phyloP scores from a whole-genome alignment of 345 rosid genomes.

The Raphanus sativus region DNA sequence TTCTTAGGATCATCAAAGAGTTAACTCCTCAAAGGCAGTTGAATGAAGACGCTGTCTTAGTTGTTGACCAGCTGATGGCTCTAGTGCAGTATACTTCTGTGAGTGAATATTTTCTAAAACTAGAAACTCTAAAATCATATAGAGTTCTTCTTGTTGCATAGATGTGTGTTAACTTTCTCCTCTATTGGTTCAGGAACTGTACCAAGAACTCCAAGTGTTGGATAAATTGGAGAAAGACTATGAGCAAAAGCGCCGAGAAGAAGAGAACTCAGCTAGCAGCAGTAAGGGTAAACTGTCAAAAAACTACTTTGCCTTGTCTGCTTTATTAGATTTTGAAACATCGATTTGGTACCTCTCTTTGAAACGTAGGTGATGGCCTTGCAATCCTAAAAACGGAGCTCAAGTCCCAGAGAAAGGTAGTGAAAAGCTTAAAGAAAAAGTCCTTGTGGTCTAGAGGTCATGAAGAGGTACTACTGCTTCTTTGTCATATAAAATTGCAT shows the following conservation, averaged over 20 bases:
- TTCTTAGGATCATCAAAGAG: slow-evolving; percentile 63
- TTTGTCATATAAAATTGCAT: background rate
- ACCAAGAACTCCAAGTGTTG: slow-evolving; percentile 75
- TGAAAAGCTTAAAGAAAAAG: slow-evolving; percentile 76
- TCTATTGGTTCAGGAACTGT: slow-evolving; percentile 56
- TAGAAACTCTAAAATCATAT: background rate
- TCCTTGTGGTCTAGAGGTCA: slow-evolving; percentile 85
- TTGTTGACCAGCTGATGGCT: slow-evolving; percentile 63
- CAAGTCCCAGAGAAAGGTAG: slow-evolving; percentile 73
- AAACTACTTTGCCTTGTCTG: slow-evolving; percentile 2
- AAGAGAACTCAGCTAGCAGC: slow-evolving; percentile 48
- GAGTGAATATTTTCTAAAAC: slow-evolving; percentile 34
- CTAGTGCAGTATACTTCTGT: slow-evolving; percentile 85
- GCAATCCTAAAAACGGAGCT: slow-evolving; percentile 65
- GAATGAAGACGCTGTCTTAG: slow-evolving; percentile 62
- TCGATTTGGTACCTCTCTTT: slow-evolving; percentile 5
- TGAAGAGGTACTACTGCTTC: slow-evolving; percentile 60
- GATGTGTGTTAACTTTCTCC: background rate
- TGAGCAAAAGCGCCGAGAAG: slow-evolving; percentile 70
- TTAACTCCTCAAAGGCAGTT: slow-evolving; percentile 65
- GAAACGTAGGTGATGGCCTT: slow-evolving; percentile 53
- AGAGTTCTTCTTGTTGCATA: slow-evolving; percentile 4
- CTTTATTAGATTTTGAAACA: slow-evolving; percentile 10
- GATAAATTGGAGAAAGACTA: slow-evolving; percentile 82
- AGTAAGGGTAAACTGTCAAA: slow-evolving; percentile 49